Conservation (phyloP, 163 green algal species). For the Picocystis sp. region DNA sequence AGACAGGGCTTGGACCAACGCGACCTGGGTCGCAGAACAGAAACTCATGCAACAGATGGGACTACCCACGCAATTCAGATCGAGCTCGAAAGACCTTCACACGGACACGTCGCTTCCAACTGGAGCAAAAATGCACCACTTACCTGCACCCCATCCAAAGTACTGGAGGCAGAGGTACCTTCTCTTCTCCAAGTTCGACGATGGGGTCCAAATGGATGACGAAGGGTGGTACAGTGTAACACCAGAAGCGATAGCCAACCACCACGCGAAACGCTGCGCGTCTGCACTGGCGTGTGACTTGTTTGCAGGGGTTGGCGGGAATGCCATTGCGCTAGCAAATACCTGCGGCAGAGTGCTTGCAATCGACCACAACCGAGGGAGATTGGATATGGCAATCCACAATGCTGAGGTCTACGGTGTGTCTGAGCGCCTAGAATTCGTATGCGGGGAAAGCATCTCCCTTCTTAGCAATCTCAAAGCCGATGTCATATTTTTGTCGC, state of each 20-base stretch:
- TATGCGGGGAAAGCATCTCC: constrained; percentile 57
- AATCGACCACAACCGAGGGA: constrained; percentile 37
- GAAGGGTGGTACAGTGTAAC: constrained; percentile 77
- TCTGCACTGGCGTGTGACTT: constrained; percentile 43
- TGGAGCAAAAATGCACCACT: too few relatives aligned
- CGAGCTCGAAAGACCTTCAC: too few relatives aligned
- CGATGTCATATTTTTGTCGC: constrained; percentile 63
- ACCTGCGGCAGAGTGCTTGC: constrained; percentile 40
- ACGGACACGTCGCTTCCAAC: too few relatives aligned
- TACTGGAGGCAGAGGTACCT: constrained; percentile 82
- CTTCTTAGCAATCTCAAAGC: constrained; percentile 25
- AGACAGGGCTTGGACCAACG: too few relatives aligned
- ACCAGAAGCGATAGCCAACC: constrained; percentile 40
- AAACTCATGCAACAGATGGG: too few relatives aligned
- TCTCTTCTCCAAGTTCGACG: constrained; percentile 41
- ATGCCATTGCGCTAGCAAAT: constrained; percentile 53
- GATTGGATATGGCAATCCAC: constrained; percentile 38
- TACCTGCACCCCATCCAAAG: constrained; percentile 23
- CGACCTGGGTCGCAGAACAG: too few relatives aligned
- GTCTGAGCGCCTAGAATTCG: constrained; percentile 23
- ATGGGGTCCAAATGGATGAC: constrained; percentile 30
- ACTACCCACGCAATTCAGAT: too few relatives aligned
- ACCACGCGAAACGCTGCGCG: constrained; percentile 15
- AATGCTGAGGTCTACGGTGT: constrained; percentile 59
- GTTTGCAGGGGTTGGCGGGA: constrained; percentile 63